Conservation (phyloP, 2,329 filamentous ascomycete genomes). For the Botrytis tulipae region DNA sequence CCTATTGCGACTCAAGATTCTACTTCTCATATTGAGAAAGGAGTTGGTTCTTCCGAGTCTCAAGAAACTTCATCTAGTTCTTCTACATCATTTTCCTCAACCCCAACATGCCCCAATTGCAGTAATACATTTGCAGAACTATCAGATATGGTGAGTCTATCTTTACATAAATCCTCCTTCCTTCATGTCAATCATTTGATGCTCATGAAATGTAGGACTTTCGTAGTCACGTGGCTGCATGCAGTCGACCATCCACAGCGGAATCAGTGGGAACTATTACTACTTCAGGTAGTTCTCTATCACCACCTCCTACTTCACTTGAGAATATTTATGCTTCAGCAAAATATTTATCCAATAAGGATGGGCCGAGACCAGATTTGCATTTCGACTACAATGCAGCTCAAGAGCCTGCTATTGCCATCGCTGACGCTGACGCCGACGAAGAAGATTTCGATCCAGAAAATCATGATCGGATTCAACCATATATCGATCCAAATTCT, state of each 20-base stretch:
- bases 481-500: slow-evolving; percentile 26
- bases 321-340: slow-evolving; percentile 6
- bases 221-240: slow-evolving; percentile 35
- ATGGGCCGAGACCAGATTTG: slow-evolving; percentile 19
- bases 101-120: slow-evolving; percentile 23
- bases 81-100: slow-evolving; percentile 19
- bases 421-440: slow-evolving; percentile 14
- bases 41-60: slow-evolving; percentile 18
- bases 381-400: slow-evolving; percentile 19
- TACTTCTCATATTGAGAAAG: slow-evolving; percentile 11
- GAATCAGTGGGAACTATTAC: slow-evolving; percentile 24
- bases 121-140: slow-evolving; percentile 16
- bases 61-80: slow-evolving; percentile 22
- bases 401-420: slow-evolving; percentile 20
- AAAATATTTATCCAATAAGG: slow-evolving; percentile 17
- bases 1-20: slow-evolving; percentile 20
- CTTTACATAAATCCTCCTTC: not conserved
- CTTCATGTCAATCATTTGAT: slow-evolving; percentile 8
- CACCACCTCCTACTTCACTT: slow-evolving; percentile 28
- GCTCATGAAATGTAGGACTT: slow-evolving; percentile 35
- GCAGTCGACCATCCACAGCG: slow-evolving; percentile 28
- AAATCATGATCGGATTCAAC: slow-evolving; percentile 19
- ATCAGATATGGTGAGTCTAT: slow-evolving; percentile 21
- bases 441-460: slow-evolving; percentile 10
- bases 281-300: slow-evolving; percentile 28